Conservation (phyloP, 2,329 filamentous ascomycete species). For the Fusarium cicatricum region DNA sequence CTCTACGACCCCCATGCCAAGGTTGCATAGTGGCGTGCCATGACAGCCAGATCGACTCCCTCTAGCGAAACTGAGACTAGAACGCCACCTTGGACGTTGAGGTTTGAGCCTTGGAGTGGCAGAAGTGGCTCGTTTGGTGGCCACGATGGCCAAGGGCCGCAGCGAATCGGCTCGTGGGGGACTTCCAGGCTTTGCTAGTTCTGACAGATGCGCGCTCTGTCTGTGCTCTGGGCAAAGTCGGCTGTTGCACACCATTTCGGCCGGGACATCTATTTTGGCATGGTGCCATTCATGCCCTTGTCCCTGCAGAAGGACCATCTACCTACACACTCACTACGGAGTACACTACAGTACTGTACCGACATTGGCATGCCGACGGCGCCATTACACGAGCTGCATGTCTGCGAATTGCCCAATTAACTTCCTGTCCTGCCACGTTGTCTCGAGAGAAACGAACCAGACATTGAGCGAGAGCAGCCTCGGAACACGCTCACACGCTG, state of each 20-base stretch:
- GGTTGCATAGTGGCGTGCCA: conserved; percentile 29
- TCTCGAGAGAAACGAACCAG: too few relatives aligned
- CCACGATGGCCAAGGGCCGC: not conserved
- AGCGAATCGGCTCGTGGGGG: conserved; percentile 2
- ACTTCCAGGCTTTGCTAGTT: not conserved
- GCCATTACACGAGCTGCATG: not conserved
- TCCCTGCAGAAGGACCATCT: conserved; percentile 31
- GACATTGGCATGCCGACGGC: conserved; percentile 13
- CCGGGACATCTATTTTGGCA: conserved; percentile 26
- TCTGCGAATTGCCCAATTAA: too few relatives aligned
- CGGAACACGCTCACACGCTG: too few relatives aligned
- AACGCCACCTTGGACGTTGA: conserved; percentile 19
- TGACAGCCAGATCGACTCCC: conserved; percentile 20
- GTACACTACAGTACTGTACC: too few relatives aligned
- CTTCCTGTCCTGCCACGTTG: too few relatives aligned
- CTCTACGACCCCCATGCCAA: conserved; percentile 29
- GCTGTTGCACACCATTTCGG: conserved; percentile 35
- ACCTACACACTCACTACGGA: too few relatives aligned
- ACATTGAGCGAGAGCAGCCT: not conserved
- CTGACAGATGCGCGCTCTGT: not conserved
- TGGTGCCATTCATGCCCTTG: conserved; percentile 34
- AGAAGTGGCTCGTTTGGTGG: conserved; percentile 18
- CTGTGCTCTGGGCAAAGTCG: conserved; percentile 1
- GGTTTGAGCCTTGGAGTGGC: conserved; percentile 24
- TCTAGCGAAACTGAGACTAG: conserved; percentile 6